These are phyloP conservation scores for Maudiozyma turicensis DNA, from an alignment of 805 yeast genomes.

Conservation along the genomic window DNA sequence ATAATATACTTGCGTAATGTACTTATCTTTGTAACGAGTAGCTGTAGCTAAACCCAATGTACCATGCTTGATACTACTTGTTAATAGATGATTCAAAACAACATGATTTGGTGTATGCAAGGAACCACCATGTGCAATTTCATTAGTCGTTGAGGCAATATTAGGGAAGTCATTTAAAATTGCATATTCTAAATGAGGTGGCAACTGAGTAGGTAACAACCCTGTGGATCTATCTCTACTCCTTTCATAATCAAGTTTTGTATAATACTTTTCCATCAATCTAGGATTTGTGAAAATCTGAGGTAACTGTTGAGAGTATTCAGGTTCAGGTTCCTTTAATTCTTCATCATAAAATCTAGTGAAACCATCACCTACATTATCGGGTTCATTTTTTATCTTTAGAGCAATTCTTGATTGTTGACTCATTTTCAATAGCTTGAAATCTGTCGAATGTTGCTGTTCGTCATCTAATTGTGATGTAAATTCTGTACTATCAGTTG, in stretches of 20 bases:
- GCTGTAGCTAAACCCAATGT: conserved; percentile 87
- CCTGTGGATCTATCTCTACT: conserved; percentile 44
- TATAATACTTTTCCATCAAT: conserved; percentile 77
- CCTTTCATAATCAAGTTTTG: conserved; percentile 51
- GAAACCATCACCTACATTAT: conserved; percentile 76
- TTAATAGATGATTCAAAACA: conserved; percentile 86
- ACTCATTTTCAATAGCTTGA: conserved; percentile 12
- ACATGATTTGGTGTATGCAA: conserved; percentile 91
- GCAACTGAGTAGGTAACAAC: conserved; percentile 88
- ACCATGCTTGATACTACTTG: conserved; percentile 86
- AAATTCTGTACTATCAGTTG: conserved; percentile 21
- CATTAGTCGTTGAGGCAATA: conserved; percentile 13
- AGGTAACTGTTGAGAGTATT: conserved; percentile 61
- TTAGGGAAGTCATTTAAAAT: conserved; percentile 60
- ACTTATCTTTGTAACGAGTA: conserved; percentile 76
- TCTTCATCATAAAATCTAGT: conserved; percentile 63
- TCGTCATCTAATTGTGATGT: not conserved
- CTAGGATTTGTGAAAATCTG: conserved; percentile 76
- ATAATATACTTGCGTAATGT: conserved; percentile 82
- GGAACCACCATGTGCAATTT: conserved; percentile 32
- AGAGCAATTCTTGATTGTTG: conserved; percentile 43
- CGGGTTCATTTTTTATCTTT: conserved; percentile 28
- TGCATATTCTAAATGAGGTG: conserved; percentile 92
- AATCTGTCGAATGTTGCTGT: not conserved
- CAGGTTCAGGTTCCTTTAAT: conserved; percentile 17